phyloP scores from a whole-genome alignment of 108 stramenopile species.

The Asterionellopsis glacialis region DNA sequence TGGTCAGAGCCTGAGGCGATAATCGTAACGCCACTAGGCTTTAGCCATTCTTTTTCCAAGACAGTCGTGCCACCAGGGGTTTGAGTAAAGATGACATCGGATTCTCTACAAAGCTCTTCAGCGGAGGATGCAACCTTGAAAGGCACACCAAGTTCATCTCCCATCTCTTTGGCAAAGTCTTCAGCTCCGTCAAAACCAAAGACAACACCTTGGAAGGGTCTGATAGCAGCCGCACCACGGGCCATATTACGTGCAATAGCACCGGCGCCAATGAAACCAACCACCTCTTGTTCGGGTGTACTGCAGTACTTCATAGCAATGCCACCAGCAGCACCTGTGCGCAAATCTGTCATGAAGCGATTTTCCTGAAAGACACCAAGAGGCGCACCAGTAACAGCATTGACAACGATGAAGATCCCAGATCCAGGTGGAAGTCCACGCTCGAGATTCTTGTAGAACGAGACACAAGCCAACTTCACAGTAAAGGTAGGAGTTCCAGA shows the following conservation, averaged over 20 bases:
- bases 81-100: conserved; percentile 88
- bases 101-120: conserved; percentile 62
- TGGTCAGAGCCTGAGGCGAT: conserved; percentile 92
- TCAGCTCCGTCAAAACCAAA: conserved; percentile 74
- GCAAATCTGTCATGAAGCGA: conserved; percentile 93
- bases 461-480: conserved; percentile 87
- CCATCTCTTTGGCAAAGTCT: conserved; percentile 74
- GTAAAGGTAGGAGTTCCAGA: conserved; percentile 80
- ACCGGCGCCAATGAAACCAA: conserved; percentile 89
- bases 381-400: conserved; percentile 87
- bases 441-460: conserved; percentile 90
- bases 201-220: conserved; percentile 76
- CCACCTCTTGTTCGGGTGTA: conserved; percentile 49
- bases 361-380: conserved; percentile 90
- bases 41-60: conserved; percentile 76
- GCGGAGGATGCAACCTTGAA: conserved; percentile 72
- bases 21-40: conserved; percentile 84
- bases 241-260: conserved; percentile 91
- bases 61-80: conserved; percentile 77
- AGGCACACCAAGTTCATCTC: conserved; percentile 71
- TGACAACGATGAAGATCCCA: conserved; percentile 89
- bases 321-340: conserved; percentile 92
- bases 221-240: conserved; percentile 72
- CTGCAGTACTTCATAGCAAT: conserved; percentile 85
- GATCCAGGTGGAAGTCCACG: conserved; percentile 81